Conservation (phyloP, 176 grass and related monocot genomes). For the Alloteropsis semialata region DNA sequence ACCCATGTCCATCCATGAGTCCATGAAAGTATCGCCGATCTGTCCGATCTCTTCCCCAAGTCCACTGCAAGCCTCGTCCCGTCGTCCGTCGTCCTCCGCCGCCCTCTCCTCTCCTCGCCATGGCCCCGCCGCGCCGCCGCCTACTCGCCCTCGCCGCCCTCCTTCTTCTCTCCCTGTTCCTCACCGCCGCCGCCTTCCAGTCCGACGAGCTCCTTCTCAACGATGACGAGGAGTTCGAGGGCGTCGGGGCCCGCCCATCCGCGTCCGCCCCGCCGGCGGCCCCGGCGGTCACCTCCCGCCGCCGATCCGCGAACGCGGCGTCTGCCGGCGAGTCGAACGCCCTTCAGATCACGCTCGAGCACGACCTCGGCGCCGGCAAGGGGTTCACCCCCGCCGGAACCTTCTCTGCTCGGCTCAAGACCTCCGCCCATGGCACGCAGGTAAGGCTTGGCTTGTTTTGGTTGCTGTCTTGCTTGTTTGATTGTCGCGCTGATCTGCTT, state of each 20-base stretch:
- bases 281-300: slow-evolving; percentile 22
- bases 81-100: background rate
- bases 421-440: slow-evolving; percentile 75
- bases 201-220: slow-evolving; percentile 80
- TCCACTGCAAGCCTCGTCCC: slow-evolving; percentile 13
- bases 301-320: slow-evolving; percentile 42
- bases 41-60: background rate
- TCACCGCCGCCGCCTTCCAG: slow-evolving; percentile 47
- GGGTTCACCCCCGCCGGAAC: slow-evolving; percentile 65
- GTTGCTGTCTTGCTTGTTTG: too few relatives aligned
- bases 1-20: background rate
- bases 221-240: slow-evolving; percentile 91
- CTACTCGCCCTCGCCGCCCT: slow-evolving; percentile 4
- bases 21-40: background rate
- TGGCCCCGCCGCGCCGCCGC: slow-evolving; percentile 26
- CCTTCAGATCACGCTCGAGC: slow-evolving; percentile 81
- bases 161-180: slow-evolving; percentile 11
- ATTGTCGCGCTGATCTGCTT: background rate
- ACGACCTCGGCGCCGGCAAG: slow-evolving; percentile 50
- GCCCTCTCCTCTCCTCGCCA: background rate
- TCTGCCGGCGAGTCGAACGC: slow-evolving; percentile 57
- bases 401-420: slow-evolving; percentile 94
- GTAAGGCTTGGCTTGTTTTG: background rate
- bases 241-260: slow-evolving; percentile 24
- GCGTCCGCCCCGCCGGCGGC: slow-evolving; percentile 7